Evolutionary conservation across 2,329 filamentous ascomycete species (phyloP), one percentile per base, ranked within the genome.

Genomic region (Paraphoma chrysanthemicola): DNA sequence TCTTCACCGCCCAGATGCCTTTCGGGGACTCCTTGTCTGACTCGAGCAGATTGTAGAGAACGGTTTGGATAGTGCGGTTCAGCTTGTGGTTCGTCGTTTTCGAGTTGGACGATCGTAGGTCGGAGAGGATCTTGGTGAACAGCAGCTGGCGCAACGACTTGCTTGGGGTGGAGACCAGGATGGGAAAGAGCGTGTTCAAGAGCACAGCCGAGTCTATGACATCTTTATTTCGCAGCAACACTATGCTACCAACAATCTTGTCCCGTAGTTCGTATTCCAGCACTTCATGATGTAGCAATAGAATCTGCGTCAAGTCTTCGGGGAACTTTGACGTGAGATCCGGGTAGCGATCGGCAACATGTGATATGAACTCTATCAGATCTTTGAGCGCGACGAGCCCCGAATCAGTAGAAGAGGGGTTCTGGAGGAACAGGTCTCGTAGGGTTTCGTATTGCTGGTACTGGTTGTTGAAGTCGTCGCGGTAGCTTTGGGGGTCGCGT

Each of bases 271-370:
- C 93, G 4, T 88, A 83, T 69, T 96, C 90, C 31, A 99, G 83
- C 3, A 89, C 84, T 44, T 89, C 86, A 82, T 98, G 94, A 73
- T 98, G 92, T 65, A 89, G 83, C 46, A 87, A 87, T 45, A 99
- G 80, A 56, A 99, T 90, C 31, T 88, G 84, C 71, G 92, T 92
- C 47, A 99, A 82, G 62, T 97, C 91, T 42, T 88, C 84, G 18
- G 93, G 87, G 66, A 97, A 98, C 9, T 85, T 82, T 50, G 83
- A 83, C 1, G 93, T 93, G 59, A 94, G 85, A 56, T 90, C 86
- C 48, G 92, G 92, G 77, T 96, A 99, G 80, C 92, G 96, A 73
- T 97, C 93, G 73, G 94, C 90, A 59, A 96, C 90, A 79, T 99
- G 95, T 17, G 93, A 89, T 67, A 98, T 89, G 69, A 99, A 91